A percentile compares a stretch with the other conserved stretches of the same genome.
Evolutionary conservation across 306 rosid genomes (phyloP).

Genomic region (Glycine latifolia): DNA sequence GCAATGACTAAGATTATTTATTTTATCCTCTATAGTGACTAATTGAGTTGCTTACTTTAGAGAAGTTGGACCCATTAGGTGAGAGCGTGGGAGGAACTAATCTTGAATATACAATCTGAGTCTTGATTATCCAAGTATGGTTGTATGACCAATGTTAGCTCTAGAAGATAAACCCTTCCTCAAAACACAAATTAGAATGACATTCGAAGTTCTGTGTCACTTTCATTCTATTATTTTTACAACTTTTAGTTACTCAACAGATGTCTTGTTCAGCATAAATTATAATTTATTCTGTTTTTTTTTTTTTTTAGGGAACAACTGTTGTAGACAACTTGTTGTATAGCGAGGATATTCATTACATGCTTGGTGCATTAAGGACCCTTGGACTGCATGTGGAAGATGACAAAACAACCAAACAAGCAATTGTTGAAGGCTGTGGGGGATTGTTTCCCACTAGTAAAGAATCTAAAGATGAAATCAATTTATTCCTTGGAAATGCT

Average conservation of each 20-base stretch:
- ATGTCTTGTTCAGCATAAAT: slow-evolving; percentile 9
- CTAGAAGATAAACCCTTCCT: neutral
- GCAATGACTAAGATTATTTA: neutral
- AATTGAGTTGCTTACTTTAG: neutral
- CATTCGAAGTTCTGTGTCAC: slow-evolving; percentile 9
- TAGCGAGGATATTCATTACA: slow-evolving; percentile 94
- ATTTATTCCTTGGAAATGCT: slow-evolving; percentile 97
- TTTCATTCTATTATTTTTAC: slow-evolving; percentile 17
- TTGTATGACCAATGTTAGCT: neutral
- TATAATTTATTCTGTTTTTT: slow-evolving; percentile 28
- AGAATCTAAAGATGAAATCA: slow-evolving; percentile 75
- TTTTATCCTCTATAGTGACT: too few species aligned
- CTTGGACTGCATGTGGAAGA: slow-evolving; percentile 88
- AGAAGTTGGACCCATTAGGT: neutral
- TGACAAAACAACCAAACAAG: slow-evolving; percentile 75
- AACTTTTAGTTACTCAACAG: neutral
- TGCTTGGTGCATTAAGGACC: slow-evolving; percentile 90
- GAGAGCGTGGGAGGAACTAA: neutral
- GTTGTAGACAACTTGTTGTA: slow-evolving; percentile 91
- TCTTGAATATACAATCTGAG: neutral
- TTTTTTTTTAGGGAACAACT: slow-evolving; percentile 79
- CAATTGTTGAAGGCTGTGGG: slow-evolving; percentile 86
- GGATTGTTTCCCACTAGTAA: slow-evolving; percentile 78
- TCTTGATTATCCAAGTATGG: neutral
- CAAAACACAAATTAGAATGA: neutral